Percentiles rank a stretch among this genome's conserved stretches.
phyloP scores from a whole-genome alignment of 2,329 filamentous ascomycete species.

The Fusarium brachygibbosum region DNA sequence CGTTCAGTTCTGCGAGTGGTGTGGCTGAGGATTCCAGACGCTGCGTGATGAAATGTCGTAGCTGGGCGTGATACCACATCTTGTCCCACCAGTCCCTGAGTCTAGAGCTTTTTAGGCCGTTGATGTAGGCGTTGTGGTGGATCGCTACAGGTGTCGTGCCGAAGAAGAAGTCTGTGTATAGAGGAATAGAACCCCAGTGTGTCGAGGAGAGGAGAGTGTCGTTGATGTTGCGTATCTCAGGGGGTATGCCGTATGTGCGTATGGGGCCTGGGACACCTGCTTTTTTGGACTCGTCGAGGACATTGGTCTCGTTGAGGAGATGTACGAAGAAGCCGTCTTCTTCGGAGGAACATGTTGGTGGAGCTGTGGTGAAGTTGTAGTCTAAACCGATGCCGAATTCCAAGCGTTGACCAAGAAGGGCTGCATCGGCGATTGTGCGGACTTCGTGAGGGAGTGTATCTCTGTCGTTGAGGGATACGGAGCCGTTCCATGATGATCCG shows the following conservation, averaged over 20 bases:
- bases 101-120: slow-evolving; percentile 51
- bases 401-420: slow-evolving; percentile 50
- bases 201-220: slow-evolving; percentile 35
- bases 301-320: slow-evolving; percentile 44
- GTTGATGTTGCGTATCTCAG: slow-evolving; percentile 44
- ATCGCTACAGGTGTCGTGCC: slow-evolving; percentile 55
- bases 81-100: slow-evolving; percentile 54
- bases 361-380: slow-evolving; percentile 56
- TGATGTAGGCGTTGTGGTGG: slow-evolving; percentile 56
- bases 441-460: slow-evolving; percentile 37
- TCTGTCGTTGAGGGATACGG: slow-evolving; percentile 24
- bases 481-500: slow-evolving; percentile 53
- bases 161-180: slow-evolving; percentile 57
- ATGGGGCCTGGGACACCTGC: slow-evolving; percentile 51
- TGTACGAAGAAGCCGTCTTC: slow-evolving; percentile 55
- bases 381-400: slow-evolving; percentile 58
- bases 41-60: slow-evolving; percentile 50
- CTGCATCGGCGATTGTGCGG: slow-evolving; percentile 46
- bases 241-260: slow-evolving; percentile 49
- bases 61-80: slow-evolving; percentile 54
- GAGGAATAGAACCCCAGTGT: slow-evolving; percentile 52
- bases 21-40: slow-evolving; percentile 37
- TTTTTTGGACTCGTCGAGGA: slow-evolving; percentile 46
- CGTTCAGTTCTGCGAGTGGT: slow-evolving; percentile 39
- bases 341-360: slow-evolving; percentile 55